Evolutionary conservation across 192 early-diverging fungal genomes (phyloP), one percentile per base, ranked within the genome.

Genomic region (Dissophora ornata): DNA sequence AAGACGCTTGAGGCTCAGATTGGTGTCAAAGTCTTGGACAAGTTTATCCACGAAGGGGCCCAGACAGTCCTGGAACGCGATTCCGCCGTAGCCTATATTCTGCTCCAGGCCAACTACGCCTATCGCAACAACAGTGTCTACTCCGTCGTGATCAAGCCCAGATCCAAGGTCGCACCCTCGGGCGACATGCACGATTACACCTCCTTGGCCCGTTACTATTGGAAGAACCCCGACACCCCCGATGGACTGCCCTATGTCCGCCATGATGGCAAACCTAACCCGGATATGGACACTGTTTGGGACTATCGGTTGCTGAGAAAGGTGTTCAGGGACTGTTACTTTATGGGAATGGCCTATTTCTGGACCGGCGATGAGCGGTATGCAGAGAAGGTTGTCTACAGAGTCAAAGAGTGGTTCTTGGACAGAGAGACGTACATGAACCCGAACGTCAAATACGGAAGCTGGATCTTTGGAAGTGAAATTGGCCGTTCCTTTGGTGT

Each of bases 161-260:
- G 24, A 15, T 57, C 61, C 51, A 79, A 74, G 53, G 33, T 71
- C 19, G 61, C 84, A 16, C 82, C 85, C 0, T 84, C 86, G 2
- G 69, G 69, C 15, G 71, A 86, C 45, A 58, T 65, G 13, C 88
- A 90, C 56, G 87, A 90, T 51, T 90, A 82, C 62, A 71, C 79
- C 44, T 87, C 86, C 3, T 62, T 88, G 48, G 85, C 85, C n/a
- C 61, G 83, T 8, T 86, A 88, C 73, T 89, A 67, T 62, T 88
- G 86, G 87, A 86, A 81, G 11, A 73, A 86, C 57, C 65, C 59
- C 38, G 64, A 57, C 0, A 68, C 55, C 10, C 24, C 57, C 4
- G 44, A 64, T 38, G 81, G 81, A 11, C 47, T 85, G 11, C 88
- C 86, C 10, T 90, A 88, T 53, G 53, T 83, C 12, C 80, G 82